Evolutionary conservation across 2,329 filamentous ascomycete genomes (phyloP).

Genomic region (Hypoxylon sp.): DNA sequence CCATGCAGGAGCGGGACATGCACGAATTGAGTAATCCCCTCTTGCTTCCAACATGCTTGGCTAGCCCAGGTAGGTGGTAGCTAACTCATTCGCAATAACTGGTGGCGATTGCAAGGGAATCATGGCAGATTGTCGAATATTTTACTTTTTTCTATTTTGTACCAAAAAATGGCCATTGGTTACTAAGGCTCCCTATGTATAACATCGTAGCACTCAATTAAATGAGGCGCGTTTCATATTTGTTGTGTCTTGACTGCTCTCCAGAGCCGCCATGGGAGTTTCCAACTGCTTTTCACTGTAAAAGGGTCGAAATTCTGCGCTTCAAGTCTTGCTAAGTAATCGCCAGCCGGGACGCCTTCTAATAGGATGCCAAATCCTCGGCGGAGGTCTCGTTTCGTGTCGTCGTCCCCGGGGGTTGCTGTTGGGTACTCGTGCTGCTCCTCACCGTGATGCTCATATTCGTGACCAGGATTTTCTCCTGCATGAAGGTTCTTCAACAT

Average conservation of each 20-base stretch:
- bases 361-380: constrained; percentile 84
- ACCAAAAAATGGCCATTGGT: background rate
- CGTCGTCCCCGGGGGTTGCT: constrained; percentile 55
- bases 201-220: background rate
- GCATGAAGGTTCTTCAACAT: constrained; percentile 87
- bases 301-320: constrained; percentile 86
- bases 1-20: constrained; percentile 2
- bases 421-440: constrained; percentile 72
- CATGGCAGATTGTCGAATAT: background rate
- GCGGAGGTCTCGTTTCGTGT: constrained; percentile 62
- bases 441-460: constrained; percentile 89
- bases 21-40: background rate
- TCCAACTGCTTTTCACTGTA: constrained; percentile 81
- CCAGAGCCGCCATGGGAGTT: constrained; percentile 83
- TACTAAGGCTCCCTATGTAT: background rate
- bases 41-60: background rate
- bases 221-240: constrained; percentile 56
- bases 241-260: constrained; percentile 65
- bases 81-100: background rate
- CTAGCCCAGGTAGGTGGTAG: background rate
- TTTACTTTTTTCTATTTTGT: background rate
- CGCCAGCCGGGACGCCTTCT: constrained; percentile 81
- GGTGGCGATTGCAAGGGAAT: background rate
- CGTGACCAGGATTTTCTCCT: constrained; percentile 83
- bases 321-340: constrained; percentile 86